Evolutionary conservation across 805 yeast species (phyloP).

Genomic region (Metschnikowia corniflorae): DNA sequence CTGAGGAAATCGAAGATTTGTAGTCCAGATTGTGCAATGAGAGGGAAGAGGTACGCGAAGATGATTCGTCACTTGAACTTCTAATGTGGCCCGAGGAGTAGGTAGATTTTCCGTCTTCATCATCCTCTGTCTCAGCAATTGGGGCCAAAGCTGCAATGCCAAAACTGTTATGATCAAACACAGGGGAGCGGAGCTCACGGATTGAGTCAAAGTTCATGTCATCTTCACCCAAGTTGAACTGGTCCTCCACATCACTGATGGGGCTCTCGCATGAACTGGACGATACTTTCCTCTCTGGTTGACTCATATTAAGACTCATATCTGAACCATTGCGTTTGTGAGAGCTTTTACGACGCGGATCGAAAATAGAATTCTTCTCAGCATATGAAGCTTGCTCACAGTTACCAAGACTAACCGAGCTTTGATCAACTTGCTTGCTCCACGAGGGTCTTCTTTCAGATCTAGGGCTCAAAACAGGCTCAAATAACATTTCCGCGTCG

Average conservation of each 20-base stretch:
- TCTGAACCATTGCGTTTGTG: conserved; percentile 20
- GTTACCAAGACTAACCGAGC: too few species aligned
- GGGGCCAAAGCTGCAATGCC: conserved; percentile 35
- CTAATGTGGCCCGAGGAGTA: conserved; percentile 24
- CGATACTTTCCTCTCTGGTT: conserved; percentile 1
- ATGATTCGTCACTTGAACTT: conserved; percentile 1
- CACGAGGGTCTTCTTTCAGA: conserved; percentile 24
- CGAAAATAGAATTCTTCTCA: conserved; percentile 5
- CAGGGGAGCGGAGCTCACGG: conserved; percentile 7
- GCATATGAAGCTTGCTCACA: too few species aligned
- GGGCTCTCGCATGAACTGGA: conserved; percentile 11
- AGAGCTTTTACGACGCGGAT: conserved; percentile 15
- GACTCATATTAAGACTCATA: conserved; percentile 5
- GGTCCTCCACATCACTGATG: conserved; percentile 10
- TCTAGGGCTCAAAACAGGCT: conserved; percentile 25
- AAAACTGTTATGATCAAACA: conserved; percentile 25
- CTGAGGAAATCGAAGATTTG: conserved; percentile 36
- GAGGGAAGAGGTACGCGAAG: conserved; percentile 32
- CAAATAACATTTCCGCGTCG: conserved; percentile 13
- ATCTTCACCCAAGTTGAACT: conserved; percentile 2
- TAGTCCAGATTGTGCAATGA: conserved; percentile 39
- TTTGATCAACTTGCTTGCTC: too few species aligned
- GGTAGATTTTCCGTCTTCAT: conserved; percentile 15
- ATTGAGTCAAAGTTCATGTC: conserved; percentile 12
- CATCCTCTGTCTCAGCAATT: conserved; percentile 32